Conservation (phyloP, 805 yeast genomes). For the Candida endomychidarum region DNA sequence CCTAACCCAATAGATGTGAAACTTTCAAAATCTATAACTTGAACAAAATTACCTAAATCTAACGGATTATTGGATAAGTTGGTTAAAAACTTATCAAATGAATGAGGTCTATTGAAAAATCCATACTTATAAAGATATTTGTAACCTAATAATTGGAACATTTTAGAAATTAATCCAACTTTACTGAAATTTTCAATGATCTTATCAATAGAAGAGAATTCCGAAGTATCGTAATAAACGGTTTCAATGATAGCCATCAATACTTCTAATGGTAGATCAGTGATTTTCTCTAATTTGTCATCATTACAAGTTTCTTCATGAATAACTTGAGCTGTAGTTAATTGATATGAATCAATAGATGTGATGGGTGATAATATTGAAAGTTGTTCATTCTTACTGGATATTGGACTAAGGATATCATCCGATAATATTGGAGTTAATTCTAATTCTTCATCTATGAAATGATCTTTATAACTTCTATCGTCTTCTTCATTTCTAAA, state of each 20-base stretch:
- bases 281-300: slow-evolving; percentile 14
- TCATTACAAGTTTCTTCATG: slow-evolving; percentile 3
- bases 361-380: slow-evolving; percentile 26
- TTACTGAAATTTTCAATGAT: slow-evolving; percentile 52
- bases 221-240: slow-evolving; percentile 51
- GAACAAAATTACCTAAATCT: slow-evolving; percentile 61
- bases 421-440: slow-evolving; percentile 4
- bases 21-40: slow-evolving; percentile 81
- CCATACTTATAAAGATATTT: slow-evolving; percentile 66
- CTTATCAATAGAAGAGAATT: slow-evolving; percentile 50
- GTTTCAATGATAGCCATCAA: slow-evolving; percentile 54
- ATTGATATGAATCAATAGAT: slow-evolving; percentile 24
- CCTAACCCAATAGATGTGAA: slow-evolving; percentile 90
- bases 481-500: no score
- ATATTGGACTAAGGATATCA: slow-evolving; percentile 9
- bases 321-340: slow-evolving; percentile 7
- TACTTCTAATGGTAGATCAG: slow-evolving; percentile 55
- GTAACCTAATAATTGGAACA: slow-evolving; percentile 56
- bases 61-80: slow-evolving; percentile 56
- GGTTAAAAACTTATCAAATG: slow-evolving; percentile 68
- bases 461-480: not conserved
- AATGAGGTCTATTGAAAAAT: slow-evolving; percentile 74
- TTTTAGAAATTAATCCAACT: slow-evolving; percentile 54
- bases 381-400: not conserved
- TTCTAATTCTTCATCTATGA: not conserved